These are phyloP conservation scores for Trichoderma hamatum DNA, from an alignment of 2,329 filamentous ascomycete genomes.

Conservation along the genomic window DNA sequence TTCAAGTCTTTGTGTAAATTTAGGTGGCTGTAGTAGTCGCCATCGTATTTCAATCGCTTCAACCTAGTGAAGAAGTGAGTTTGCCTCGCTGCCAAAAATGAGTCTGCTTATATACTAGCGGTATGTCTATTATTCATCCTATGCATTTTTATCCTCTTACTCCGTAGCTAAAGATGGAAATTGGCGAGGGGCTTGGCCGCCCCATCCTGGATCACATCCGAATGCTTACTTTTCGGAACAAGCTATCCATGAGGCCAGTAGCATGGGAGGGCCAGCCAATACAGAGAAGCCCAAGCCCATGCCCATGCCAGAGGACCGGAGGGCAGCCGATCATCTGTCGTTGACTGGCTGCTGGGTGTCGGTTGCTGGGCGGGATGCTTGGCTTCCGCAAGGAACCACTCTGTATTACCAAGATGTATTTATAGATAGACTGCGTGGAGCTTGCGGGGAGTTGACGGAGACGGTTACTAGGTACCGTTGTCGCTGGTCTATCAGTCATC, in stretches of 20 bases:
- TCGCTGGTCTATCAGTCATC: not conserved
- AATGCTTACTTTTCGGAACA: constrained; percentile 13
- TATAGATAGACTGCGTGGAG: not conserved
- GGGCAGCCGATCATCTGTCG: not conserved
- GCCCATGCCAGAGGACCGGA: not conserved
- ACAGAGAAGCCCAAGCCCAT: no score
- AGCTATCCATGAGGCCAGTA: not conserved
- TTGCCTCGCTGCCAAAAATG: not conserved
- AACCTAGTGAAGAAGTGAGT: not conserved
- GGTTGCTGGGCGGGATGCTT: not conserved
- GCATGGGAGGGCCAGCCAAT: not conserved
- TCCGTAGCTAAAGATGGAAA: not conserved
- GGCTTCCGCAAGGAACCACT: constrained; percentile 7
- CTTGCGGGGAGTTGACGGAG: not conserved
- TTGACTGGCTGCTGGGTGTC: not conserved
- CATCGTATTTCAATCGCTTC: not conserved
- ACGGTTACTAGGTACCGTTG: no score
- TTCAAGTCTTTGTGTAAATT: not conserved
- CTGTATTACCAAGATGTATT: not conserved
- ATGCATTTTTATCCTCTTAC: not conserved
- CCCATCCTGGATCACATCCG: constrained; percentile 12
- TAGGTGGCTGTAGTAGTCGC: not conserved
- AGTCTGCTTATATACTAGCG: not conserved
- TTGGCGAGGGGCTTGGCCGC: constrained; percentile 11
- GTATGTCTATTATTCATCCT: not conserved